phyloP scores from a whole-genome alignment of 2,329 filamentous ascomycete genomes.

The Microcyclospora tardicrescens region DNA sequence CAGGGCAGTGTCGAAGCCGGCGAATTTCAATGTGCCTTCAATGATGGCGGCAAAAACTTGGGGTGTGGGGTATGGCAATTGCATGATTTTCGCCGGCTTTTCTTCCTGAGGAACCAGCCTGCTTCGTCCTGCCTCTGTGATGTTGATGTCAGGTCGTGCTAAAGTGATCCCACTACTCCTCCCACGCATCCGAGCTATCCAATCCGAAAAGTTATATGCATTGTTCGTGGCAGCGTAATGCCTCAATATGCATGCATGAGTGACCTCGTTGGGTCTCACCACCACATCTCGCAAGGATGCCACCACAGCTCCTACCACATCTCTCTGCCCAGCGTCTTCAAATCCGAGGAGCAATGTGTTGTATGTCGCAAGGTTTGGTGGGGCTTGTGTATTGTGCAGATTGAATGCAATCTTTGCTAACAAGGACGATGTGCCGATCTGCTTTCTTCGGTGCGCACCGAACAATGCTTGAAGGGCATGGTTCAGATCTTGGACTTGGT shows the following conservation, averaged over 20 bases:
- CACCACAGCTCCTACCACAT: slow-evolving; percentile 21
- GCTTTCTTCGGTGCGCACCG: slow-evolving; percentile 7
- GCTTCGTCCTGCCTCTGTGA: slow-evolving; percentile 17
- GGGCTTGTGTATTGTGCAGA: slow-evolving; percentile 47
- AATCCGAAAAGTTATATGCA: slow-evolving; percentile 24
- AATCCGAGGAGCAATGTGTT: slow-evolving; percentile 61
- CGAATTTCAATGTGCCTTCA: slow-evolving; percentile 30
- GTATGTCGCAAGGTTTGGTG: slow-evolving; percentile 54
- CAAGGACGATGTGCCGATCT: slow-evolving; percentile 9
- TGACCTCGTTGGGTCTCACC: slow-evolving; percentile 34
- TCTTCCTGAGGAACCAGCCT: slow-evolving; percentile 8
- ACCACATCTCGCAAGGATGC: slow-evolving; percentile 20
- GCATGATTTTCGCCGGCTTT: slow-evolving; percentile 22
- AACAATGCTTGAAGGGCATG: slow-evolving; percentile 13
- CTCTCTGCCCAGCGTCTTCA: slow-evolving; percentile 16
- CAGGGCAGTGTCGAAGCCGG: slow-evolving; percentile 31
- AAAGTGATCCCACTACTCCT: slow-evolving; percentile 26
- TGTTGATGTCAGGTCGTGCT: slow-evolving; percentile 25
- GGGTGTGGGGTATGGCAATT: slow-evolving; percentile 32
- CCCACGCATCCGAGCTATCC: slow-evolving; percentile 31
- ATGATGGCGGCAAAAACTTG: slow-evolving; percentile 32
- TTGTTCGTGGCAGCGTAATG: slow-evolving; percentile 25
- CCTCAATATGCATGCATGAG: slow-evolving; percentile 28
- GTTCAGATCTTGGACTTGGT: slow-evolving; percentile 14
- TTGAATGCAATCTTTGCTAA: slow-evolving; percentile 44